phyloP scores from a whole-genome alignment of 2,329 filamentous ascomycete genomes.

The Epichloe scottii region DNA sequence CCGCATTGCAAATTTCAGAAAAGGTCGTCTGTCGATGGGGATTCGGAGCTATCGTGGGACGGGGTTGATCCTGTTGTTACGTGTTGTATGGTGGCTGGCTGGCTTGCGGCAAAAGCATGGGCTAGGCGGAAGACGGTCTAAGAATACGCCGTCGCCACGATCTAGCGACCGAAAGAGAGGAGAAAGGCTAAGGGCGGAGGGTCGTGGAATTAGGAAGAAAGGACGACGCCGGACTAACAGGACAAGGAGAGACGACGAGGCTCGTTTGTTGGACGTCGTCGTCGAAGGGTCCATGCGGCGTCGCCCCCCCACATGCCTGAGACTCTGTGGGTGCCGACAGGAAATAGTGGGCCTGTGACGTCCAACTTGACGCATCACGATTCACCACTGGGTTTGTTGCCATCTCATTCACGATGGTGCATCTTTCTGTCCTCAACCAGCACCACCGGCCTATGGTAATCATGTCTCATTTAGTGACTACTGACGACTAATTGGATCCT shows the following conservation, averaged over 20 bases:
- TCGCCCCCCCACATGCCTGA: no score
- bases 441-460: constrained; percentile 6
- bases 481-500: no score
- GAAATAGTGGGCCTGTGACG: no score
- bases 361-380: no score
- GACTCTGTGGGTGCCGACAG: no score
- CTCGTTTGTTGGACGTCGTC: no score
- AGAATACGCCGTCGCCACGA: background rate
- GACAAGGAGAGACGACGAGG: no score
- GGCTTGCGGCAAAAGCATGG: background rate
- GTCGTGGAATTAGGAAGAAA: no score
- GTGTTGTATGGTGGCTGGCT: background rate
- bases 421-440: constrained; percentile 6
- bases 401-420: background rate
- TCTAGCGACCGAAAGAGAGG: background rate
- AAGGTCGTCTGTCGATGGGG: background rate
- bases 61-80: background rate
- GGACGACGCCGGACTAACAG: no score
- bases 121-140: background rate
- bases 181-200: background rate
- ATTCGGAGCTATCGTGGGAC: background rate
- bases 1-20: background rate
- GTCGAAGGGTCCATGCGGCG: no score
- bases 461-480: no score
- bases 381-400: no score